A percentile compares a stretch with the other conserved stretches of the same genome.
Conservation (phyloP, 176 grass and related monocot species). For the Poa pratensis region DNA sequence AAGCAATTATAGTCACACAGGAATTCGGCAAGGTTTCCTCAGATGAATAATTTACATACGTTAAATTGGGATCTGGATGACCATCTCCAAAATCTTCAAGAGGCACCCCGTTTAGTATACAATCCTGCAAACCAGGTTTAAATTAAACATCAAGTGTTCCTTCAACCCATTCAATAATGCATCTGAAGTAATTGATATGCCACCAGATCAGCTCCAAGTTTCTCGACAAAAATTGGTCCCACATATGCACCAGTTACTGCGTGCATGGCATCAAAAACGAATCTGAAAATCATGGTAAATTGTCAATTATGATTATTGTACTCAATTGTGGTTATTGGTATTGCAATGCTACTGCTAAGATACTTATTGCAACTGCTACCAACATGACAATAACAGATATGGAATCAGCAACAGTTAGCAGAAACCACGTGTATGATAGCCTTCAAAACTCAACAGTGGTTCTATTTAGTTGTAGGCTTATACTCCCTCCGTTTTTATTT, state of each 20-base stretch:
- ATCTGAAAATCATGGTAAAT: slow-evolving; percentile 55
- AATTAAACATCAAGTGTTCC: slow-evolving; percentile 34
- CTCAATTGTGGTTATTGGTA: background rate
- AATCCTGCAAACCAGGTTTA: slow-evolving; percentile 57
- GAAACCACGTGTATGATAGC: background rate
- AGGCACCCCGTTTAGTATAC: slow-evolving; percentile 80
- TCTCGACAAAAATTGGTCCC: slow-evolving; percentile 88
- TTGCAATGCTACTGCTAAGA: background rate
- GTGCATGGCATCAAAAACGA: slow-evolving; percentile 91
- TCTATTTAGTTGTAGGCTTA: slow-evolving; percentile 4
- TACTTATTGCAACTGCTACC: background rate
- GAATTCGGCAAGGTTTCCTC: background rate
- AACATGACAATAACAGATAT: slow-evolving; percentile 5
- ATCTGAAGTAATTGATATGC: slow-evolving; percentile 35
- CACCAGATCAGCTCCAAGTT: slow-evolving; percentile 80
- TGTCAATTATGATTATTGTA: slow-evolving; percentile 20
- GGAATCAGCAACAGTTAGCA: background rate
- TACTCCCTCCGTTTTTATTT: no score
- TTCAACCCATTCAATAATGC: slow-evolving; percentile 9
- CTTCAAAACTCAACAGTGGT: slow-evolving; percentile 15
- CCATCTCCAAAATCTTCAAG: slow-evolving; percentile 92
- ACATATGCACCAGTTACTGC: slow-evolving; percentile 90
- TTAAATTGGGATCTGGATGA: slow-evolving; percentile 93
- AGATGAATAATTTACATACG: slow-evolving; percentile 52
- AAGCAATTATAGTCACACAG: background rate